Evolutionary conservation across 805 yeast genomes (phyloP).

Genomic region (Kregervanrija fluxuum): DNA sequence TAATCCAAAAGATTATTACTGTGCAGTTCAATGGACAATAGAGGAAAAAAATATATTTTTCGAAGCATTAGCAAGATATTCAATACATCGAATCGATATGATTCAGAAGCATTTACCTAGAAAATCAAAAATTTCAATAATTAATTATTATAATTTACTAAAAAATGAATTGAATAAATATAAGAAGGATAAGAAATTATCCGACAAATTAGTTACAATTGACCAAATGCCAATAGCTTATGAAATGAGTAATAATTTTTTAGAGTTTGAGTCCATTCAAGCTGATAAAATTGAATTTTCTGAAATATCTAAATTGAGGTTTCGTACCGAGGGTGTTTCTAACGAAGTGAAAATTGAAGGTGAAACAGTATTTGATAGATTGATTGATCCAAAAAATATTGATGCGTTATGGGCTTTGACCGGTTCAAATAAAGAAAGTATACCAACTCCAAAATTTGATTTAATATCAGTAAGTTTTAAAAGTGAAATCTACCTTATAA

Average conservation of each 20-base stretch:
- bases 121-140: conserved; percentile 39
- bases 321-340: no score
- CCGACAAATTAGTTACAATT: conserved; percentile 27
- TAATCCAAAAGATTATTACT: neutral
- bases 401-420: no score
- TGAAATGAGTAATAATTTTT: conserved; percentile 41
- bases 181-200: conserved; percentile 18
- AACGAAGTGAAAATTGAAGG: no score
- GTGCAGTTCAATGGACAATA: conserved; percentile 32
- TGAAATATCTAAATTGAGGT: no score
- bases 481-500: no score
- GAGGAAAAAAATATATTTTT: conserved; percentile 48
- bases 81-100: conserved; percentile 39
- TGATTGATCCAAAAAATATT: no score
- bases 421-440: no score
- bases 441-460: no score
- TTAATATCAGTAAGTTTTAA: no score
- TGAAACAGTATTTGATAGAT: no score
- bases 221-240: conserved; percentile 43
- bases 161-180: conserved; percentile 20
- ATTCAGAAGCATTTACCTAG: conserved; percentile 32
- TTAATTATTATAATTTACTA: conserved; percentile 36
- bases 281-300: conserved; percentile 6
- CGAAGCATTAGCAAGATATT: conserved; percentile 38
- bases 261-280: conserved; percentile 36